Evolutionary conservation across 129 eudicot genomes (phyloP), one percentile per base, ranked within the genome.

Genomic region (Tagetes erecta): DNA sequence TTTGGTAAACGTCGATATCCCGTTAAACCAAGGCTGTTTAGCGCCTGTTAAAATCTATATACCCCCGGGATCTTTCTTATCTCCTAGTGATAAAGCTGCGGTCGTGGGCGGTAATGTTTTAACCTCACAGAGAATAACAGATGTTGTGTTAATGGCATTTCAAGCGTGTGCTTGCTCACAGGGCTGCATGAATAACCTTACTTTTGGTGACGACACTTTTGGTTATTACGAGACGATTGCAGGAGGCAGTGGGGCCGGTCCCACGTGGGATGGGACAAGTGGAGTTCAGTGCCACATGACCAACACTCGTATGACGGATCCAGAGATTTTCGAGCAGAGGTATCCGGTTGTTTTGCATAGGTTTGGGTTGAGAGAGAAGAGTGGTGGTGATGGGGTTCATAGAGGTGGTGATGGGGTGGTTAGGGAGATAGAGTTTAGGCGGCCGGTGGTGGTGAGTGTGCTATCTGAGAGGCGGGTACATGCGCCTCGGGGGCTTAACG

Each of bases 231-330:
- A 94, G 78, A 94, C 98, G 4, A 94, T 94, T 50, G 98, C 92
- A n/a, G 98, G 98, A 30, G 98, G 98, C 47, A 82, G 97, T 46
- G 98, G 98, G 49, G 98, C 98, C 0, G 98, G 98, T 10, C 98
- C 98, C 12, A 78, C 76, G 7, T 94, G 98, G 98, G 93, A 90
- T 1, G 98, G 98, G 14, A 86, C 98, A 1, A 94, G 97, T 83
- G 98, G 96, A 76, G 93, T 94, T 81, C 98, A 94, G 66, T 94
- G 98, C 67, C 98, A 94, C 60, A 94, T 94, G 98, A 94, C 98
- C 2, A 94, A 94, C 59, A 94, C 98, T 36, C 89, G 98, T 51
- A 94, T 94, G 91, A 94, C 98, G 3, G 98, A 94, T 80, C 98
- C 98, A 0, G 98, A 94, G 88, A 94, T 94, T 9, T 90, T 94